Evolutionary conservation across 2,329 filamentous ascomycete genomes (phyloP), one percentile per base, ranked within the genome.

Genomic region (Calycina herbarum): DNA sequence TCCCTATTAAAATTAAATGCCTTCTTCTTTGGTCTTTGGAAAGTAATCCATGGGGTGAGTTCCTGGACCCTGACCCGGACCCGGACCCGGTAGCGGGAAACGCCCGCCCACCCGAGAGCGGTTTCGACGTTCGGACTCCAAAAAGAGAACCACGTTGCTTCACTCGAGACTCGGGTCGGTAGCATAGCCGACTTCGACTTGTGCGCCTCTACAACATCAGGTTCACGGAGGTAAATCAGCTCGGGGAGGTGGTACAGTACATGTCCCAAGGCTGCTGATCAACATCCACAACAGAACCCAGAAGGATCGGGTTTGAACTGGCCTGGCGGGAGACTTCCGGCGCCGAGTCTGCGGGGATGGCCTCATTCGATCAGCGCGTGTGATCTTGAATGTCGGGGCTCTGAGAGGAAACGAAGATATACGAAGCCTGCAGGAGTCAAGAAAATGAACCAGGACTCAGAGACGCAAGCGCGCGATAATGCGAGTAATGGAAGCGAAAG

Each of bases 401-500:
- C 45, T 24, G 45, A 24, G 11, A 24, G 7, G 20, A 51, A 24
- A 51, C 45, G n/a, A 51, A 51, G 10, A 48, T 48, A 48, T 48
- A 48, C 42, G 42, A 48, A 48, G n/a, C n/a, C 45, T 20, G n/a
- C 4, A 48, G n/a, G 45, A 48, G 45, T 48, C 45, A 48, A 48
- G 45, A 48, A 48, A n/a, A 48, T 48, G 45, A 20, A 5, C 17
- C 45, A 48, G 45, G 45, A 48, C n/a, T 48, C 45, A 48, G 45
- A 48, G 45, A 48, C 45, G 45, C 45, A 48, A 48, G 45, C 45
- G 45, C 45, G 45, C 45, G 20, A 51, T 31, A 31, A 57, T 57
- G 54, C 54, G 54, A 57, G 54, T 57, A 57, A 57, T 57, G 27
- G 54, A 31, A 35, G 10, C 31, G 5, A 35, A 57, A 57, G 29